phyloP scores from a whole-genome alignment of 345 rosid genomes.

The Rhizophora mangle region DNA sequence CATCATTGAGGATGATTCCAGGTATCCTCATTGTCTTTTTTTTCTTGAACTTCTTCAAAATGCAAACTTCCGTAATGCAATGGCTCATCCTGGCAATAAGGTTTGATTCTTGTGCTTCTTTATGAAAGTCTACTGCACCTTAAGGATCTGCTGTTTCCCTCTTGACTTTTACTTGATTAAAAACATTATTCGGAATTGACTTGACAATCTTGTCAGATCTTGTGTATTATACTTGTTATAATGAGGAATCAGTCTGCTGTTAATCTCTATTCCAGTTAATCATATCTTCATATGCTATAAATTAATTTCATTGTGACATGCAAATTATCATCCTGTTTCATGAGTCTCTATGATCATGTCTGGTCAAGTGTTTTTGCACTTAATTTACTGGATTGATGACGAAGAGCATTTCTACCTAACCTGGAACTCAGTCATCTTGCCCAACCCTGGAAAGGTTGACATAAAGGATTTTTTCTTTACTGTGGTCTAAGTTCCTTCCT shows the following conservation, averaged over 20 bases:
- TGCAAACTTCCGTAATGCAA: constrained; percentile 82
- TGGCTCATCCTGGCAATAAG: constrained; percentile 99
- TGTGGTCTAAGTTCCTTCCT: neutral
- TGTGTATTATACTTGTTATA: neutral
- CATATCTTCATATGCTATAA: no score
- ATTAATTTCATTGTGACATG: no score
- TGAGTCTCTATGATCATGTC: neutral
- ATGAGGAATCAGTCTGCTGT: no score
- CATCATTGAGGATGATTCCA: constrained; percentile 34
- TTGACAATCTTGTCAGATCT: neutral
- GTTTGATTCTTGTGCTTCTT: constrained; percentile 31
- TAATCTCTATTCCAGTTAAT: no score
- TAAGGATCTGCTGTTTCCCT: neutral
- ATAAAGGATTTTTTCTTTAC: neutral
- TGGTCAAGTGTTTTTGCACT: neutral
- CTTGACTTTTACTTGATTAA: neutral
- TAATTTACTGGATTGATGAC: neutral
- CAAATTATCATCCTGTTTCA: neutral
- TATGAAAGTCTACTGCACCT: neutral
- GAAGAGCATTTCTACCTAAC: neutral
- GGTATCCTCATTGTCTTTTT: constrained; percentile 96
- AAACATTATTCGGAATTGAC: neutral
- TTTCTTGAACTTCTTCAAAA: constrained; percentile 97
- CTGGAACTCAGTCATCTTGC: neutral
- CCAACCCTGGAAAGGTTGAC: neutral